Base-by-base conservation (phyloP, 73 alveolate species). In the Durusdinium trenchii region DNA sequence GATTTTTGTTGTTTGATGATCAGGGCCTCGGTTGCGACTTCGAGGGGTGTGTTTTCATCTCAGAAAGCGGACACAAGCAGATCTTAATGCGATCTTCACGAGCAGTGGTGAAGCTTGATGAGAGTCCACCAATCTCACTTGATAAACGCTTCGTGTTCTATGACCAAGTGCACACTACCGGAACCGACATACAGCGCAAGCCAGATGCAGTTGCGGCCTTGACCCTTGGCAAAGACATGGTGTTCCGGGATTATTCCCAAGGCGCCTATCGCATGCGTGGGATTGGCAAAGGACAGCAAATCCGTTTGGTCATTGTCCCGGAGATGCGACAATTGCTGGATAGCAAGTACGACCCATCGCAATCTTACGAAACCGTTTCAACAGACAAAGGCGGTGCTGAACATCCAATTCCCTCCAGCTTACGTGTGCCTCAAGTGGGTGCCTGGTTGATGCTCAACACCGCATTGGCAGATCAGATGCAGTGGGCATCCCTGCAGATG, bases 101-200 rank as follows among this genome's bases (percentile, higher is more conserved):
- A 64, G 78, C 43, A 64, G 38, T n/a, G 43, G 10, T 7, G 43
- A 20, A n/a, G 38, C 20, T 20, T 9, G 78, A 7, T 28, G 10
- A 23, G 78, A n/a, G 78, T 28, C 78, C 78, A 40, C 9, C 78
- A n/a, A 23, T 48, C 54, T 36, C 86, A 75, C 40, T 75, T 52
- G 40, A 30, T 52, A 75, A 78, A 52, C 98, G 98, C 60, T 91
- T 91, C 57, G 98, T 89, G 36, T 91, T 91, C 98, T 91, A 91
- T 45, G 98, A 91, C 89, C 98, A 91, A 54, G 98, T 52, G 79
- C 95, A 91, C 89, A 91, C 98, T 46, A 91, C 98, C 16, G 98
- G 98, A 0, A 91, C 71, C 90, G 98, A 91, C 79, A 91, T 91
- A 75, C 98, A 91, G 98, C 71, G 35, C 52, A 75, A 75, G 32